These are phyloP conservation scores for Aspergillus sp. DNA, from an alignment of 2,329 filamentous ascomycete genomes.

Conservation along the genomic window DNA sequence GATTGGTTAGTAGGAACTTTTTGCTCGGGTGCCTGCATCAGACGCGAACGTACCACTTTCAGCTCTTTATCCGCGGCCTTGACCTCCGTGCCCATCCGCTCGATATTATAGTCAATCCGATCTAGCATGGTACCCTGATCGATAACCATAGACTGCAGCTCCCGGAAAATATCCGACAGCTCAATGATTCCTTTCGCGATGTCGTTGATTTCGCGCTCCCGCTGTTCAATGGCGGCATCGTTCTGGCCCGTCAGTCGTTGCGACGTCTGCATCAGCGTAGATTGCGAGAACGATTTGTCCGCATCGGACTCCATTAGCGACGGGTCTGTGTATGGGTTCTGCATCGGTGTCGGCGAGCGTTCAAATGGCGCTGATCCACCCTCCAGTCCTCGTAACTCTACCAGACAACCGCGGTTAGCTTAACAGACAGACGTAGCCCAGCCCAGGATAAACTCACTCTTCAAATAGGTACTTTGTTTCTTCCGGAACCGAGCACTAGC, in stretches of 20 bases:
- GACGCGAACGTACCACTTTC: slow-evolving; percentile 60
- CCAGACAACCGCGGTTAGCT: slow-evolving; percentile 13
- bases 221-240: slow-evolving; percentile 82
- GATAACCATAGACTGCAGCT: slow-evolving; percentile 93
- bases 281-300: slow-evolving; percentile 88
- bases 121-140: slow-evolving; percentile 89
- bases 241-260: slow-evolving; percentile 62
- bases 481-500: slow-evolving; percentile 90
- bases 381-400: slow-evolving; percentile 74
- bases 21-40: background rate
- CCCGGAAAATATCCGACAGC: slow-evolving; percentile 92
- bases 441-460: slow-evolving; percentile 61
- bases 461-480: slow-evolving; percentile 94
- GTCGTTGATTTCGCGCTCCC: slow-evolving; percentile 94
- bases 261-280: slow-evolving; percentile 76
- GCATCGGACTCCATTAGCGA: slow-evolving; percentile 91
- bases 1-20: slow-evolving; percentile 4
- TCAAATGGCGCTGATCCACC: slow-evolving; percentile 59
- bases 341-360: slow-evolving; percentile 51
- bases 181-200: slow-evolving; percentile 99
- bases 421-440: background rate
- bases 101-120: slow-evolving; percentile 97
- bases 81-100: slow-evolving; percentile 90
- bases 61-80: slow-evolving; percentile 92
- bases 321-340: slow-evolving; percentile 75